A percentile compares a stretch with the other conserved stretches of the same genome.
Conservation (phyloP, 2,329 filamentous ascomycete genomes). For the Aspergillus pseudotamarii region DNA sequence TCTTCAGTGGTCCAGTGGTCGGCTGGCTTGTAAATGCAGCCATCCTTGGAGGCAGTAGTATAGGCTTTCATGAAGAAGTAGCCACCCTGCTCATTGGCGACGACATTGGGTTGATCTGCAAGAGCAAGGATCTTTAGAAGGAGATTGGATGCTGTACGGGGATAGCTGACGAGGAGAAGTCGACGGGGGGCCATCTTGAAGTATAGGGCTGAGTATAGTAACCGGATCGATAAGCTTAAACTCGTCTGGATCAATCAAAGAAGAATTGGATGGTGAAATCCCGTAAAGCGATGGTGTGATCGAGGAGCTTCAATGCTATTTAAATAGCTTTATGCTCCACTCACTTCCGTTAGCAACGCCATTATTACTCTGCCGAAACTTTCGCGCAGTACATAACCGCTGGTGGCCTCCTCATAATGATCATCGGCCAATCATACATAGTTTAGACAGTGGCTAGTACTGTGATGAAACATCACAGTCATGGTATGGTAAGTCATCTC, state of each 20-base stretch:
- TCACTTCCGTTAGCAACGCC: neutral
- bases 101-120: constrained; percentile 29
- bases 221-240: neutral
- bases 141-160: constrained; percentile 38
- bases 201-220: neutral
- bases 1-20: constrained; percentile 33
- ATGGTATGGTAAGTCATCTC: neutral
- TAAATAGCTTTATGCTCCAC: neutral
- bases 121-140: constrained; percentile 34
- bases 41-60: constrained; percentile 11
- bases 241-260: constrained; percentile 8
- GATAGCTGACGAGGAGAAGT: constrained; percentile 28
- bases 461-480: neutral
- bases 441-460: neutral
- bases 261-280: constrained; percentile 10
- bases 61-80: constrained; percentile 34
- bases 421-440: neutral
- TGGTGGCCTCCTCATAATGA: neutral
- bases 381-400: neutral
- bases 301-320: neutral
- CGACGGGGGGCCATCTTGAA: constrained; percentile 10
- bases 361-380: neutral
- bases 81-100: constrained; percentile 23
- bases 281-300: constrained; percentile 10
- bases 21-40: constrained; percentile 20